Conservation (phyloP, 2,329 filamentous ascomycete genomes). For the Microdochium bolleyi region DNA sequence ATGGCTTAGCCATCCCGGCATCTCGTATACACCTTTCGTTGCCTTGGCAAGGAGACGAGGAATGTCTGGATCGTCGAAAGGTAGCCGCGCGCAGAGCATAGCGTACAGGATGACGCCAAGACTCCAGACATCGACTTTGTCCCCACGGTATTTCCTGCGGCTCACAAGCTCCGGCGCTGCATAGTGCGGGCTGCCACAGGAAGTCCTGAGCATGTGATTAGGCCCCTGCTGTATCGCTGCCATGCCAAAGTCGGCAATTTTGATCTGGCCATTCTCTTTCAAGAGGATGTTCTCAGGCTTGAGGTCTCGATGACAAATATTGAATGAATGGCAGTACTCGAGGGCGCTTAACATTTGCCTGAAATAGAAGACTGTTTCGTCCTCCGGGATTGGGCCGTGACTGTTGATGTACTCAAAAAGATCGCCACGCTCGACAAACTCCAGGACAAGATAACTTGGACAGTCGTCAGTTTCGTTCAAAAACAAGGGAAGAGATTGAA, state of each 20-base stretch:
- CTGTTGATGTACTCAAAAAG: constrained; percentile 80
- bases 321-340: constrained; percentile 87
- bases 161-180: constrained; percentile 87
- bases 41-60: constrained; percentile 54
- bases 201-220: constrained; percentile 73
- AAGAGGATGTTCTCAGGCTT: constrained; percentile 97
- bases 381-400: constrained; percentile 66
- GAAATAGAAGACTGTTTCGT: constrained; percentile 76
- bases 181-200: constrained; percentile 95
- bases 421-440: constrained; percentile 75
- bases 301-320: constrained; percentile 91
- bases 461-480: constrained; percentile 8
- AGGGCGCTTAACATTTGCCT: constrained; percentile 89
- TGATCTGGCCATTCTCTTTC: constrained; percentile 67
- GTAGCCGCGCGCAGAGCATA: constrained; percentile 73
- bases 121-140: constrained; percentile 90
- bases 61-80: constrained; percentile 67
- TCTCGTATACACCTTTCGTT: constrained; percentile 49
- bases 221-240: constrained; percentile 79
- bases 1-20: constrained; percentile 53
- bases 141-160: constrained; percentile 70
- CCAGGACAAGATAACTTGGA: constrained; percentile 81
- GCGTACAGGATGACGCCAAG: constrained; percentile 85
- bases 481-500: too few species aligned
- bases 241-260: constrained; percentile 98